Percentiles rank a stretch among this genome's conserved stretches.
phyloP scores from a whole-genome alignment of 169 alveolate genomes.

The Cryptosporidium baileyi region DNA sequence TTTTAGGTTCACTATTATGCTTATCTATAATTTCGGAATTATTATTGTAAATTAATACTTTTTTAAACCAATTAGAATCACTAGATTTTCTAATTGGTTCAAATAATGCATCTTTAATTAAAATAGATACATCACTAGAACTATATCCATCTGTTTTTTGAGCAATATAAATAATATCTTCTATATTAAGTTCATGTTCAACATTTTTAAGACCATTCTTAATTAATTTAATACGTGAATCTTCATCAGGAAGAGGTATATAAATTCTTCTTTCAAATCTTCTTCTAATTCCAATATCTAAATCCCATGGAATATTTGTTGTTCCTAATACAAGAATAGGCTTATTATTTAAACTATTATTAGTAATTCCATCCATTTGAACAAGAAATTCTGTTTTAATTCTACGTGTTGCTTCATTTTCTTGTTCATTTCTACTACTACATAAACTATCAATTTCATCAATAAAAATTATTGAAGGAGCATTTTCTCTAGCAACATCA shows the following conservation, averaged over 20 bases:
- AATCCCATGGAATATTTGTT: conserved; percentile 95
- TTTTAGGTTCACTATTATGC: neutral
- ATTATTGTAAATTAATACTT: conserved; percentile 72
- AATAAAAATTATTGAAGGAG: conserved; percentile 96
- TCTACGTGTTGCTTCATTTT: conserved; percentile 96
- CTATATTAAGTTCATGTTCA: conserved; percentile 78
- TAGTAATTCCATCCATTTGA: conserved; percentile 94
- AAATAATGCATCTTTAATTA: conserved; percentile 89
- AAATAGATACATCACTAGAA: conserved; percentile 89
- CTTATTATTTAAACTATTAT: conserved; percentile 82
- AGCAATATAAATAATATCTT: conserved; percentile 79
- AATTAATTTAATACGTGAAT: conserved; percentile 88
- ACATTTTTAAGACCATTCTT: conserved; percentile 78
- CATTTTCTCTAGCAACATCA: conserved; percentile 93
- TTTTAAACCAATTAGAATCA: conserved; percentile 84
- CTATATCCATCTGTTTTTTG: conserved; percentile 87
- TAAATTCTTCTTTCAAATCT: conserved; percentile 96
- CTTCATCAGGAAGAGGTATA: conserved; percentile 97
- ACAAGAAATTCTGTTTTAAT: conserved; percentile 99
- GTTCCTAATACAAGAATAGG: conserved; percentile 92
- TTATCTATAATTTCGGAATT: neutral
- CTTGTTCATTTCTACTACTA: conserved; percentile 92
- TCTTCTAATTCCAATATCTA: conserved; percentile 97
- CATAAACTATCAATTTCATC: conserved; percentile 98
- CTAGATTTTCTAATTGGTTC: conserved; percentile 89